A percentile compares a stretch with the other conserved stretches of the same genome.
Evolutionary conservation across 2,329 filamentous ascomycete species (phyloP).

Genomic region (Aspergillus tamarii): DNA sequence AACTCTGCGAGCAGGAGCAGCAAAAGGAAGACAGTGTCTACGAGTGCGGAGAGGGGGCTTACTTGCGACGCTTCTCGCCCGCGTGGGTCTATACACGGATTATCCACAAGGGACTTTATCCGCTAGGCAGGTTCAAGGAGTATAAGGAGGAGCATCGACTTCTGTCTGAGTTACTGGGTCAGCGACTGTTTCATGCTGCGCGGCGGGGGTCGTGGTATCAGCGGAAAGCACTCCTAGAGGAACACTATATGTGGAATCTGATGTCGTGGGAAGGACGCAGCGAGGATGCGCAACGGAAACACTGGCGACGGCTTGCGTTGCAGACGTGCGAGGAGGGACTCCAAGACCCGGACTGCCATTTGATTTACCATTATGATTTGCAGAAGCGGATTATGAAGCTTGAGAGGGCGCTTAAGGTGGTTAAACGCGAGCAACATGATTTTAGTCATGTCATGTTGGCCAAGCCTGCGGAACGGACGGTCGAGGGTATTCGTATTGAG

Average conservation of each 20-base stretch:
- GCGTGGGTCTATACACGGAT: conserved; percentile 94
- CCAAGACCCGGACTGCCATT: conserved; percentile 84
- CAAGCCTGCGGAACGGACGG: conserved; percentile 73
- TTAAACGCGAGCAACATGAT: conserved; percentile 85
- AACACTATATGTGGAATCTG: conserved; percentile 83
- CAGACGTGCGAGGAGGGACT: conserved; percentile 83
- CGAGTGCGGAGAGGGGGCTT: conserved; percentile 81
- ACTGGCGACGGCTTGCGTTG: conserved; percentile 78
- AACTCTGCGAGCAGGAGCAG: conserved; percentile 72
- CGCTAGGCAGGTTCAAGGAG: conserved; percentile 80
- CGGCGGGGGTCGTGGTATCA: conserved; percentile 93
- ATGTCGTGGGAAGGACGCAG: conserved; percentile 52
- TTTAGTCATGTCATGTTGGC: conserved; percentile 83
- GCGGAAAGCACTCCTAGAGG: conserved; percentile 88
- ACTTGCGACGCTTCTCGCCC: conserved; percentile 85
- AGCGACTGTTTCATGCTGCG: conserved; percentile 82
- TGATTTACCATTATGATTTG: conserved; percentile 91
- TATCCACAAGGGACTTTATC: conserved; percentile 80
- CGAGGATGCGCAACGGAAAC: conserved; percentile 70
- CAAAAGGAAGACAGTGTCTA: conserved; percentile 77
- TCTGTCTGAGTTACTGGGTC: conserved; percentile 73
- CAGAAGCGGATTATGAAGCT: conserved; percentile 93
- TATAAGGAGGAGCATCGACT: conserved; percentile 76
- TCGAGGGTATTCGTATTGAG: conserved; percentile 78
- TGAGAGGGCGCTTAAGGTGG: conserved; percentile 79